Percentiles rank a stretch among this genome's conserved stretches.
phyloP scores from a whole-genome alignment of 768 basidiomycete species.

The Cystofilobasidium capitatum region DNA sequence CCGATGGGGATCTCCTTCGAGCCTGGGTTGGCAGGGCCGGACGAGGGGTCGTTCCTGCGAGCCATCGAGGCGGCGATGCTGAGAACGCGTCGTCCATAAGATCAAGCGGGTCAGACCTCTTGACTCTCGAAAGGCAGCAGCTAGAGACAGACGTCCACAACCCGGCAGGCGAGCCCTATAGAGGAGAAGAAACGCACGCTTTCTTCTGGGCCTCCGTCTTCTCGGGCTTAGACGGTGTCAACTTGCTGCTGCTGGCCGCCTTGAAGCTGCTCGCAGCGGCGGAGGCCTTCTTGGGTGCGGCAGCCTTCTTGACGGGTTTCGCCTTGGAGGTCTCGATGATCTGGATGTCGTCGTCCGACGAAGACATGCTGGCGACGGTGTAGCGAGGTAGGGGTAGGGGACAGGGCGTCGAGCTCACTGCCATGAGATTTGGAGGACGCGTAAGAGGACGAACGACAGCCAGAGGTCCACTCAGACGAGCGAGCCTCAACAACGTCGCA shows the following conservation, averaged over 20 bases:
- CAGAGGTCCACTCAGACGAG: too few relatives aligned
- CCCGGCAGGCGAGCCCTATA: neutral
- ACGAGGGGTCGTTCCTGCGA: constrained; percentile 23
- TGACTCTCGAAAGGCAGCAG: too few relatives aligned
- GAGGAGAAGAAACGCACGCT: neutral
- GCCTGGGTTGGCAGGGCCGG: constrained; percentile 41
- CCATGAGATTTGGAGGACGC: too few relatives aligned
- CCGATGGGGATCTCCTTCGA: constrained; percentile 66
- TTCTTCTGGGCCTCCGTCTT: constrained; percentile 27
- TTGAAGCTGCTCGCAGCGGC: constrained; percentile 25
- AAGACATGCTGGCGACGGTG: neutral
- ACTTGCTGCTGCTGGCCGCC: constrained; percentile 15
- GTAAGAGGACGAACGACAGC: too few relatives aligned
- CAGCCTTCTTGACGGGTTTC: constrained; percentile 10
- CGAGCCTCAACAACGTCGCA: too few relatives aligned
- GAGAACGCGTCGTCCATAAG: constrained; percentile 40
- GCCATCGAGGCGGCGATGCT: constrained; percentile 37
- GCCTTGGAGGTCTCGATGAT: constrained; percentile 30
- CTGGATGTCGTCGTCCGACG: constrained; percentile 29
- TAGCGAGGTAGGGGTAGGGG: too few relatives aligned
- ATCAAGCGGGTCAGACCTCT: too few relatives aligned
- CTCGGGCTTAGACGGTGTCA: constrained; percentile 27
- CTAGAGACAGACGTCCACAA: neutral
- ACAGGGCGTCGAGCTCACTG: too few relatives aligned
- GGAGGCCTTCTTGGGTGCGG: constrained; percentile 5